phyloP scores from a whole-genome alignment of 805 yeast genomes.

The Schwanniomyces yamadae region DNA sequence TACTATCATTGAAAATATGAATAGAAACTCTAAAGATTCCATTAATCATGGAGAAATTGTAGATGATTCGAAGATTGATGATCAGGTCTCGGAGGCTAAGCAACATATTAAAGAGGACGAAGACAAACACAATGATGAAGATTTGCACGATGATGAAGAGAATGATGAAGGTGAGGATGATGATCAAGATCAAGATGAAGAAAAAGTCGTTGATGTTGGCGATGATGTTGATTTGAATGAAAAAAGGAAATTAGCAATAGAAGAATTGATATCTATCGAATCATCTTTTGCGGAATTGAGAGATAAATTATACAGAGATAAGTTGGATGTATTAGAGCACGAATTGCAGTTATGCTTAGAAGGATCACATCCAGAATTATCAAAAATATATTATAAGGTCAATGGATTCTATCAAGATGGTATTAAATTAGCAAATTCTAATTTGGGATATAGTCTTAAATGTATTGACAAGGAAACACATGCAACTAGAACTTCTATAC shows the following conservation, averaged over 20 bases:
- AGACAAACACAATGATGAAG: constrained; percentile 13
- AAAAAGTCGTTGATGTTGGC: constrained; percentile 11
- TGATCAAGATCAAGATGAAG: constrained; percentile 10
- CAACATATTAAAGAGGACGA: constrained; percentile 17
- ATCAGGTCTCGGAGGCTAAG: too few species aligned
- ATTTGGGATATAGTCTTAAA: constrained; percentile 58
- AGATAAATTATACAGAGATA: constrained; percentile 82
- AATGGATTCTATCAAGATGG: constrained; percentile 73
- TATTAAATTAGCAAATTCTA: constrained; percentile 45
- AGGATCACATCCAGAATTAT: constrained; percentile 90
- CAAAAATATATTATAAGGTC: constrained; percentile 66
- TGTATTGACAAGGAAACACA: constrained; percentile 80
- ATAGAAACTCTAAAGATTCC: too few species aligned
- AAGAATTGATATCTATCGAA: constrained; percentile 76
- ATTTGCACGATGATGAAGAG: constrained; percentile 12
- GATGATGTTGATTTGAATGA: constrained; percentile 31
- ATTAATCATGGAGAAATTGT: too few species aligned
- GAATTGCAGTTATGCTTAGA: constrained; percentile 84
- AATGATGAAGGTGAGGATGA: constrained; percentile 14
- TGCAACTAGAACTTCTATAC: constrained; percentile 75
- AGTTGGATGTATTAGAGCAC: constrained; percentile 68
- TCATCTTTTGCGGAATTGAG: constrained; percentile 81
- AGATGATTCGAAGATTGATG: constrained; percentile 10
- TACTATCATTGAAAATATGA: constrained; percentile 8
- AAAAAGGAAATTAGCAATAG: constrained; percentile 61